Evolutionary conservation across 2,329 filamentous ascomycete species (phyloP).

Genomic region (Onygenales sp.): DNA sequence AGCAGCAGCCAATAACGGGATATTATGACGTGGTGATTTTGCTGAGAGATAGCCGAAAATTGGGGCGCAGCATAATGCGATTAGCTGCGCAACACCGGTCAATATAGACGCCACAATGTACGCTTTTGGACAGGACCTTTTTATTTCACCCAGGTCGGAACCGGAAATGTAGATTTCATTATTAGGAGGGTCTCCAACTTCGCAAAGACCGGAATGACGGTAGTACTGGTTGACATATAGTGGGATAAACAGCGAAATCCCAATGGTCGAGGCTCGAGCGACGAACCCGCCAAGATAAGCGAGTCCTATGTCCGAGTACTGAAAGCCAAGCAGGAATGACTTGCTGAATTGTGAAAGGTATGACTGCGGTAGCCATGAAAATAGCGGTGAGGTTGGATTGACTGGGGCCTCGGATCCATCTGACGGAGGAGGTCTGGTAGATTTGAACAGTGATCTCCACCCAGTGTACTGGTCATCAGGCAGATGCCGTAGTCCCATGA

Average conservation of each 20-base stretch:
- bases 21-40: slow-evolving; percentile 55
- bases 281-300: slow-evolving; percentile 94
- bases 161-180: slow-evolving; percentile 20
- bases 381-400: neutral
- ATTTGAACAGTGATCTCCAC: slow-evolving; percentile 45
- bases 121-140: slow-evolving; percentile 72
- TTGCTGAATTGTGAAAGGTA: slow-evolving; percentile 49
- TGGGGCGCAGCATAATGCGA: slow-evolving; percentile 76
- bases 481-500: slow-evolving; percentile 60
- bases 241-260: slow-evolving; percentile 89
- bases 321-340: slow-evolving; percentile 61
- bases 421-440: neutral
- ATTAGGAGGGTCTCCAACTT: slow-evolving; percentile 28
- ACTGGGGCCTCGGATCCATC: neutral
- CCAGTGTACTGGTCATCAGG: slow-evolving; percentile 71
- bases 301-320: slow-evolving; percentile 67
- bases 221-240: slow-evolving; percentile 90
- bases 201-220: slow-evolving; percentile 69
- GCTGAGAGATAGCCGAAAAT: slow-evolving; percentile 80
- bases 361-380: slow-evolving; percentile 10
- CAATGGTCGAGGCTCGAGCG: slow-evolving; percentile 85
- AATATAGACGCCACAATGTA: slow-evolving; percentile 82
- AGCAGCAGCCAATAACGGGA: slow-evolving; percentile 64
- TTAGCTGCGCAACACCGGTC: slow-evolving; percentile 78
- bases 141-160: slow-evolving; percentile 51